Base-by-base conservation (phyloP, 495 filamentous ascomycete genomes). In the Acidiella bohemica region DNA sequence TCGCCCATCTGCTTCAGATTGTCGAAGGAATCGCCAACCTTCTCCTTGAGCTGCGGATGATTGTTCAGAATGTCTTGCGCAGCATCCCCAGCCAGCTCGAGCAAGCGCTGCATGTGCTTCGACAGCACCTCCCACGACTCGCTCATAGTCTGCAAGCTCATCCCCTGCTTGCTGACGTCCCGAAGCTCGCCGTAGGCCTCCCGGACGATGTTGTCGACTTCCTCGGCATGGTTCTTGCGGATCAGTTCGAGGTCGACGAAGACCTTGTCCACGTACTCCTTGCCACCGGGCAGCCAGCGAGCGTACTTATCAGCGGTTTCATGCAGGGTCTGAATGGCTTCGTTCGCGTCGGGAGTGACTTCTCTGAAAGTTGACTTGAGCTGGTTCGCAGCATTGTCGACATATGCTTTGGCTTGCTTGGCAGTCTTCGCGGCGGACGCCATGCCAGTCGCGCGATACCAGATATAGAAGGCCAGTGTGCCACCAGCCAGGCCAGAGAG, bases 41-140 rank as follows among this genome's bases (percentile, higher is more conserved):
- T 71, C 53, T 81, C 68, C 61, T 78, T 77, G 9, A 81, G 46
- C 47, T 74, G 47, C 1, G 78, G 78, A 47, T 81, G 78, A 44
- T 78, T 75, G 34, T 78, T 62, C 25, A 80, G 53, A 22, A 81
- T 66, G 36, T 79, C 65, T 25, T 63, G 57, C 14, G 66, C 61
- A 0, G 73, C 68, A 46, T 73, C 69, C 11, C 65, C 68, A 4
- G 72, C 66, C 12, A 81, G 57, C 10, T 65, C 65, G 13, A 63
- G 65, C 1, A 80, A 47, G 25, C 66, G 59, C 24, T 60, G 59
- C 2, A 65, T 41, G 23, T 75, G 55, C 28, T 72, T 73, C 5
- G 72, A 56, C 9, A 81, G 47, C 10, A 75, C 59, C 0, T 68
- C 59, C 53, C 67, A 71, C 1, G 66, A 57, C 49, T 72, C 63